Conservation (phyloP, 805 yeast genomes). For the Barnettozyma sucrosica region DNA sequence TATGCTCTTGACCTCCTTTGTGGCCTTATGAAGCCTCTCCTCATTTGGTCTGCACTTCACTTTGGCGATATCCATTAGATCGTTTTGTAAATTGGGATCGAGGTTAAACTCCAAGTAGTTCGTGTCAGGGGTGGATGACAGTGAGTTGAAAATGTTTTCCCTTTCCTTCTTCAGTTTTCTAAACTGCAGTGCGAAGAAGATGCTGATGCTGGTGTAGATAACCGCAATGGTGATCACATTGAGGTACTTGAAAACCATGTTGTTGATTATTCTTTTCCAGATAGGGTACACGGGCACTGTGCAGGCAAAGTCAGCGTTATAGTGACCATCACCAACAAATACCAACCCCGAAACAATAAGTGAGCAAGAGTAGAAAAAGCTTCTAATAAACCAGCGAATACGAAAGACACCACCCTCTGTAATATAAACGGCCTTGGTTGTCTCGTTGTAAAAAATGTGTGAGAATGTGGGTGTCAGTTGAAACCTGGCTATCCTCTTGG, state of each 20-base stretch:
- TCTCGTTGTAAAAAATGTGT: not conserved
- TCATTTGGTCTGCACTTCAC: slow-evolving; percentile 1
- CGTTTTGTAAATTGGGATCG: slow-evolving; percentile 13
- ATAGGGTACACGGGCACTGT: slow-evolving; percentile 13
- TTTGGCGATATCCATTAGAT: slow-evolving; percentile 14
- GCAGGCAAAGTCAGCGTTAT: slow-evolving; percentile 12
- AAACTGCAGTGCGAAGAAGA: slow-evolving; percentile 7
- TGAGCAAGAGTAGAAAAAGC: not conserved
- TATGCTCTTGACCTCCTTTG: slow-evolving; percentile 17
- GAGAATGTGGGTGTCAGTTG: not conserved
- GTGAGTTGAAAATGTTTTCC: not conserved
- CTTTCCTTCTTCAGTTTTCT: not conserved
- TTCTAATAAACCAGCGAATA: slow-evolving; percentile 3
- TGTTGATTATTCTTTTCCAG: slow-evolving; percentile 20
- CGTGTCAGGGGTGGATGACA: not conserved
- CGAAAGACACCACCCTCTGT: slow-evolving; percentile 23
- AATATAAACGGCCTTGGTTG: slow-evolving; percentile 2
- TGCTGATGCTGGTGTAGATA: slow-evolving; percentile 15
- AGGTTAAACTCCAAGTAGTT: not conserved
- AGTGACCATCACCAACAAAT: slow-evolving; percentile 13
- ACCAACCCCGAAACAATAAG: slow-evolving; percentile 10
- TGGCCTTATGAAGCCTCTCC: slow-evolving; percentile 8
- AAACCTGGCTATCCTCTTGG: not conserved
- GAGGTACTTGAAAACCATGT: slow-evolving; percentile 15
- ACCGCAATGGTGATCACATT: slow-evolving; percentile 13